A percentile compares a stretch with the other conserved stretches of the same genome.
These are phyloP conservation scores for Aspergillus saccharolyticus DNA, from an alignment of 495 filamentous ascomycete genomes.

Conservation along the genomic window DNA sequence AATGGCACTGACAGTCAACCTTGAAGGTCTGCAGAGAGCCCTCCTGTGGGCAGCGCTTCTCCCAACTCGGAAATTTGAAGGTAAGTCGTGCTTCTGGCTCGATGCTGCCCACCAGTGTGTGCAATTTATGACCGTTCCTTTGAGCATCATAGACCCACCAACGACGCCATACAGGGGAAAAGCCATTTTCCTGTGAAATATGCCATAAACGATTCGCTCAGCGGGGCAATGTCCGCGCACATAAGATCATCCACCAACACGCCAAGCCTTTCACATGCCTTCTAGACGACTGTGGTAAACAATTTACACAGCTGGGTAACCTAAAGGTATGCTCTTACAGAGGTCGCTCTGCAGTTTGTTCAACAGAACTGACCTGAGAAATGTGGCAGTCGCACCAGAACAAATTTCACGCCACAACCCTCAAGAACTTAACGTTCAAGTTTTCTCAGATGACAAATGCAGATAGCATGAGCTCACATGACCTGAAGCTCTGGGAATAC, in stretches of 20 bases:
- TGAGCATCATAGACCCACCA: slow-evolving; percentile 62
- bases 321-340: slow-evolving; percentile 58
- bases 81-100: slow-evolving; percentile 37
- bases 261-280: slow-evolving; percentile 76
- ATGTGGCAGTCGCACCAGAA: slow-evolving; percentile 79
- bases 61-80: slow-evolving; percentile 84
- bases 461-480: slow-evolving; percentile 57
- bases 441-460: slow-evolving; percentile 63
- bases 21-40: slow-evolving; percentile 65
- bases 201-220: slow-evolving; percentile 83
- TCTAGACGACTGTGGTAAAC: slow-evolving; percentile 76
- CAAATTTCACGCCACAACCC: slow-evolving; percentile 73
- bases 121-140: too few species aligned
- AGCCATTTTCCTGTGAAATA: slow-evolving; percentile 75
- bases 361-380: slow-evolving; percentile 7
- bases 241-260: slow-evolving; percentile 74
- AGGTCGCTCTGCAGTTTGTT: background rate
- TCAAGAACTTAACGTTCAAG: slow-evolving; percentile 65
- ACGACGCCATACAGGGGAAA: slow-evolving; percentile 80
- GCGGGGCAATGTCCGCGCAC: slow-evolving; percentile 80
- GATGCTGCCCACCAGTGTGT: background rate
- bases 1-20: background rate
- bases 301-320: slow-evolving; percentile 85
- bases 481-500: slow-evolving; percentile 80
- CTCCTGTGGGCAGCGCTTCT: slow-evolving; percentile 75